phyloP scores from a whole-genome alignment of 768 basidiomycete genomes.

The Boletus vinaceobasis region DNA sequence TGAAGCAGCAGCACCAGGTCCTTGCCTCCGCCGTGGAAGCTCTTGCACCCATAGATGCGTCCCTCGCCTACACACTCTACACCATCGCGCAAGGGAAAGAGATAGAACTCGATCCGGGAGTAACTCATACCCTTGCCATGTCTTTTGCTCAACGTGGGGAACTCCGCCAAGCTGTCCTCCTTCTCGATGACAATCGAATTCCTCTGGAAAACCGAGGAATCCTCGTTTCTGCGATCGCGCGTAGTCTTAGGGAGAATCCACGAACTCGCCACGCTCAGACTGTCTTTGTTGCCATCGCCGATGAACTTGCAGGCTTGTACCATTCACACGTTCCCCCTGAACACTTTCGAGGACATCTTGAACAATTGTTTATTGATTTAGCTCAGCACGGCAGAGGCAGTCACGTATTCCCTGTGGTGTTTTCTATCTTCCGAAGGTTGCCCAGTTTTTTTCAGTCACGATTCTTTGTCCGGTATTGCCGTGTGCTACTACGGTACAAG shows the following conservation, averaged over 20 bases:
- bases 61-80: conserved; percentile 35
- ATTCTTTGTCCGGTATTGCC: conserved; percentile 37
- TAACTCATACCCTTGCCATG: conserved; percentile 31
- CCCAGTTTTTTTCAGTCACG: conserved; percentile 39
- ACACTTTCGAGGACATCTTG: conserved; percentile 43
- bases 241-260: conserved; percentile 35
- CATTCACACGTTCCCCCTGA: conserved; percentile 29
- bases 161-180: conserved; percentile 26
- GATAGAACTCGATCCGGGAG: conserved; percentile 22
- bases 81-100: conserved; percentile 23
- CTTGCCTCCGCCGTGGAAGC: conserved; percentile 17
- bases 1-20: conserved; percentile 27
- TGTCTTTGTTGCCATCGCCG: conserved; percentile 33
- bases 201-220: conserved; percentile 32
- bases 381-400: conserved; percentile 38
- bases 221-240: conserved; percentile 39
- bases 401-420: conserved; percentile 38
- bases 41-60: conserved; percentile 28
- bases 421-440: conserved; percentile 33
- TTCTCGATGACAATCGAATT: conserved; percentile 35
- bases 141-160: conserved; percentile 27
- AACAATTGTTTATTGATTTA: conserved; percentile 40
- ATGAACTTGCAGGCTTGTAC: conserved; percentile 39
- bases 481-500: conserved; percentile 39
- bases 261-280: conserved; percentile 27